Percentiles rank a stretch among this genome's conserved stretches.
Evolutionary conservation across 129 eudicot species (phyloP).

Genomic region (Escallonia rubra): DNA sequence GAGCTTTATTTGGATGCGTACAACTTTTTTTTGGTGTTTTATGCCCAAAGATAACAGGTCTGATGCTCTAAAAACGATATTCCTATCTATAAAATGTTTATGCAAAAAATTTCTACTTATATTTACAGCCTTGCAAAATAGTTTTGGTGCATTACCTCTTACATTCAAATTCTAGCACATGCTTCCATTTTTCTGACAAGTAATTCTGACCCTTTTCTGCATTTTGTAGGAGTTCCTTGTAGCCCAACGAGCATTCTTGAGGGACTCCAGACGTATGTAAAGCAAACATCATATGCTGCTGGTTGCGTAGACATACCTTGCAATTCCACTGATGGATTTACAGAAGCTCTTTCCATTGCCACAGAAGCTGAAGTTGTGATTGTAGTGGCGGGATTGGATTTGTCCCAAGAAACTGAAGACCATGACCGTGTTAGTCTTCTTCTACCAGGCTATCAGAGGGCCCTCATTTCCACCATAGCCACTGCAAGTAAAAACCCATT

Average conservation of each 20-base stretch:
- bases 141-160: too few relatives aligned
- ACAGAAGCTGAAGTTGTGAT: constrained; percentile 64
- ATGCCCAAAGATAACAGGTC: too few relatives aligned
- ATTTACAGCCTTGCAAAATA: too few relatives aligned
- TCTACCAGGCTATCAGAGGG: constrained; percentile 80
- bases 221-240: constrained; percentile 64
- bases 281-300: constrained; percentile 30
- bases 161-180: too few relatives aligned
- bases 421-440: constrained; percentile 81
- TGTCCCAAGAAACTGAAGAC: constrained; percentile 88
- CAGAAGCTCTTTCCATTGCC: constrained; percentile 60
- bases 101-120: too few relatives aligned
- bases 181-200: too few relatives aligned
- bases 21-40: too few relatives aligned
- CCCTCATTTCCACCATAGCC: constrained; percentile 51
- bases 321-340: constrained; percentile 42
- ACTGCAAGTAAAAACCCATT: constrained; percentile 56
- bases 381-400: constrained; percentile 75
- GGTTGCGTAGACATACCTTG: constrained; percentile 80
- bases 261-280: constrained; percentile 49
- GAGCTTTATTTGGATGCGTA: too few relatives aligned
- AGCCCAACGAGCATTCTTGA: constrained; percentile 52
- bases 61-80: too few relatives aligned
- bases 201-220: neutral
- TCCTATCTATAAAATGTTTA: too few relatives aligned